Evolutionary conservation across 2,329 filamentous ascomycete genomes (phyloP).

Genomic region (Trichoderma koningii): DNA sequence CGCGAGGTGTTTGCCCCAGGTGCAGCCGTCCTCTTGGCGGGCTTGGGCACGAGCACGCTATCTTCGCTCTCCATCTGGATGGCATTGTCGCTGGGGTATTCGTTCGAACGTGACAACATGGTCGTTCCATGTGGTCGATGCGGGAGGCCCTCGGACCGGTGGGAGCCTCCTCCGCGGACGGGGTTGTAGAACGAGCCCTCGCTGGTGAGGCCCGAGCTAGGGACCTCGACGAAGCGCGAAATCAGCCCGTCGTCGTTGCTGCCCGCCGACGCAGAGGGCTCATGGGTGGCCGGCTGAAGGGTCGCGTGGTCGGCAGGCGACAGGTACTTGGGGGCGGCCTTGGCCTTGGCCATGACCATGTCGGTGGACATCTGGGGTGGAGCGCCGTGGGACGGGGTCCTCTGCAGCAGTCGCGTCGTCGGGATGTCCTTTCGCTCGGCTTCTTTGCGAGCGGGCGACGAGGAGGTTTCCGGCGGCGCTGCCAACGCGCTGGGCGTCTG

Average conservation of each 20-base stretch:
- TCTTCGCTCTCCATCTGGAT: constrained; percentile 42
- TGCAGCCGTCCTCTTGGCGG: constrained; percentile 44
- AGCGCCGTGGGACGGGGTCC: constrained; percentile 61
- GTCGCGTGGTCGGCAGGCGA: constrained; percentile 33
- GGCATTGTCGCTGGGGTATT: constrained; percentile 31
- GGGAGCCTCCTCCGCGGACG: constrained; percentile 33
- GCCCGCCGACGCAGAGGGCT: constrained; percentile 34
- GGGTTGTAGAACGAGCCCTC: constrained; percentile 56
- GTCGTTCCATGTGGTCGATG: constrained; percentile 48
- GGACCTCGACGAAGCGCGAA: constrained; percentile 60
- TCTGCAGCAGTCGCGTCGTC: constrained; percentile 67
- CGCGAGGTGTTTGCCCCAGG: constrained; percentile 60
- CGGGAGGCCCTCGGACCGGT: constrained; percentile 39
- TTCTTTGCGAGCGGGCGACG: constrained; percentile 37
- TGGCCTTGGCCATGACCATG: constrained; percentile 46
- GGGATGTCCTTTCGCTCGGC: constrained; percentile 63
- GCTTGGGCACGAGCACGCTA: constrained; percentile 52
- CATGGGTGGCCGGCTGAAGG: constrained; percentile 33
- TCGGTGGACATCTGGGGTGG: constrained; percentile 67
- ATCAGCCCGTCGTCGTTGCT: constrained; percentile 53
- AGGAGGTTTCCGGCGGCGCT: constrained; percentile 27
- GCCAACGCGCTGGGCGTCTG: constrained; percentile 39
- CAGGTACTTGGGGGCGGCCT: constrained; percentile 44
- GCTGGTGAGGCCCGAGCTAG: constrained; percentile 51
- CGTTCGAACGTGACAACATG: constrained; percentile 38